These are phyloP conservation scores for Physcomitrellopsis africana DNA, from an alignment of 225 moss, liverwort and hornwort genomes.

Conservation along the genomic window DNA sequence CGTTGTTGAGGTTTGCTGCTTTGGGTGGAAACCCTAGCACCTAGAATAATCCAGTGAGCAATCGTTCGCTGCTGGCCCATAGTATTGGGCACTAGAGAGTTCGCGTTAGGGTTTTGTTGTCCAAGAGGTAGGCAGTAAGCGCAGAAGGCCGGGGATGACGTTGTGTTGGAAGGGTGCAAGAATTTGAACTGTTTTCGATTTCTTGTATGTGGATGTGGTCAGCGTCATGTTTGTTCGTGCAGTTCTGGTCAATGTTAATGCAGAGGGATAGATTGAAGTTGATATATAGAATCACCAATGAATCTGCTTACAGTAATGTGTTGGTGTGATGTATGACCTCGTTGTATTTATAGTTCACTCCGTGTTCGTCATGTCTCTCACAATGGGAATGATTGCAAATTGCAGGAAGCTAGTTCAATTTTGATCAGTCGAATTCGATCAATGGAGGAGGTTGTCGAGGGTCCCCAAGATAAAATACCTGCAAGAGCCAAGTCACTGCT, in stretches of 20 bases:
- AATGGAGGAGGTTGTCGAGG: constrained; percentile 44
- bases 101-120: not conserved
- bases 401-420: constrained; percentile 29
- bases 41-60: not conserved
- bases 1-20: no score
- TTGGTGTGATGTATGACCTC: no score
- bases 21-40: constrained; percentile 27
- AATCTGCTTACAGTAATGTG: no score
- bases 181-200: no score
- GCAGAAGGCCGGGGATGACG: no score
- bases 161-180: no score
- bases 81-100: constrained; percentile 2
- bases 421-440: constrained; percentile 8
- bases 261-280: no score
- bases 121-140: no score
- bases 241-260: no score
- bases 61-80: not conserved
- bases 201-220: no score
- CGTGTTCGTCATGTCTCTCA: not conserved
- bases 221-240: no score
- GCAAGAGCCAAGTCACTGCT: constrained; percentile 14
- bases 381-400: constrained; percentile 15
- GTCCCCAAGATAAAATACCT: constrained; percentile 24
- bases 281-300: no score
- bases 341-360: not conserved